Conservation (phyloP, 2,329 filamentous ascomycete species). For the Exophiala sp. region DNA sequence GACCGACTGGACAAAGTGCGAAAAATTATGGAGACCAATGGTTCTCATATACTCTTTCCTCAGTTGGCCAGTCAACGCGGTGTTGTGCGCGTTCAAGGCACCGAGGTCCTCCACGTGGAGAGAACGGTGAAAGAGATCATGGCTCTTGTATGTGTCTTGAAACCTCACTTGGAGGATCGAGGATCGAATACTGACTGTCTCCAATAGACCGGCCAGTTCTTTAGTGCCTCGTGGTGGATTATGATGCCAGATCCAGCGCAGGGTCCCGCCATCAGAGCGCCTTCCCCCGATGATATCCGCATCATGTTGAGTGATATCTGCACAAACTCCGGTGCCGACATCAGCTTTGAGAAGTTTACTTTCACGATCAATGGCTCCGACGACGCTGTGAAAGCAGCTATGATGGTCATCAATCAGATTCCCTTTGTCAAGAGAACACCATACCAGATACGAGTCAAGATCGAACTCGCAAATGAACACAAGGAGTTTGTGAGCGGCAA, state of each 20-base stretch:
- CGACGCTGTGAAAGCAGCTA: constrained; percentile 91
- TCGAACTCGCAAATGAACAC: constrained; percentile 97
- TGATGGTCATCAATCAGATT: constrained; percentile 88
- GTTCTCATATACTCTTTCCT: constrained; percentile 90
- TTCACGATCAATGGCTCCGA: constrained; percentile 95
- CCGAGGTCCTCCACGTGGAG: constrained; percentile 90
- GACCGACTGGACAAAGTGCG: constrained; percentile 92
- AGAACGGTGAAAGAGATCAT: constrained; percentile 94
- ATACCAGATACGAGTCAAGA: constrained; percentile 95
- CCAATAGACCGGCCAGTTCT: constrained; percentile 84
- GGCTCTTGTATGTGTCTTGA: constrained; percentile 64
- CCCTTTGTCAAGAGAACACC: constrained; percentile 81
- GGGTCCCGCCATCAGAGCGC: constrained; percentile 56
- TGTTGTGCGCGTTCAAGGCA: constrained; percentile 84
- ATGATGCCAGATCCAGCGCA: constrained; percentile 68
- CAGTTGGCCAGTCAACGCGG: constrained; percentile 80
- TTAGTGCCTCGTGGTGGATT: constrained; percentile 94
- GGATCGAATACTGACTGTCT: constrained; percentile 30
- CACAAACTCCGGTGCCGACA: constrained; percentile 90
- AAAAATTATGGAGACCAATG: constrained; percentile 96
- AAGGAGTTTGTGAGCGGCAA: constrained; percentile 99
- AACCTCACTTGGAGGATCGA: not conserved
- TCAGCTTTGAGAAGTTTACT: constrained; percentile 88
- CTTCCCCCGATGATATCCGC: constrained; percentile 66
- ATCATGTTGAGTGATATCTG: constrained; percentile 95